Percentiles rank a stretch among this genome's conserved stretches.
These are phyloP conservation scores for Aspergillus japonicus DNA, from an alignment of 2,329 filamentous ascomycete species.

Conservation along the genomic window DNA sequence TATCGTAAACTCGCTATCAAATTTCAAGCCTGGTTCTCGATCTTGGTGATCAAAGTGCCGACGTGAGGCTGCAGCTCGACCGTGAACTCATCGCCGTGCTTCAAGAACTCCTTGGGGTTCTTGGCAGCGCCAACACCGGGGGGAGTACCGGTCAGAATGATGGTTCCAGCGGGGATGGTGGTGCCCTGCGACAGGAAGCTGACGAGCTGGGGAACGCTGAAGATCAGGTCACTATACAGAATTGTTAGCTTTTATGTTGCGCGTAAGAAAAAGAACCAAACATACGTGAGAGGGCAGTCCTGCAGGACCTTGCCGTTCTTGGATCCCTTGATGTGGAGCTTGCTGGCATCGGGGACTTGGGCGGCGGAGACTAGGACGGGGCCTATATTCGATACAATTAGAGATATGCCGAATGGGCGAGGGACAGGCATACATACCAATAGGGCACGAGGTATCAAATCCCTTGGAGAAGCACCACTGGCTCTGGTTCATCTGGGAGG, in stretches of 20 bases:
- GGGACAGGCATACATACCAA: conserved; percentile 35
- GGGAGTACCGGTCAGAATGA: conserved; percentile 47
- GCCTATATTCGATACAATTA: conserved; percentile 29
- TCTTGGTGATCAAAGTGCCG: conserved; percentile 50
- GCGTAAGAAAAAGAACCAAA: not conserved
- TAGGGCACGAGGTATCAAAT: conserved; percentile 57
- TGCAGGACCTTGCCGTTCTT: conserved; percentile 56
- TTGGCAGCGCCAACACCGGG: conserved; percentile 43
- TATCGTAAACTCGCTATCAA: not conserved
- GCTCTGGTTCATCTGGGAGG: conserved; percentile 54
- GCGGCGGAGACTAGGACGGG: conserved; percentile 50
- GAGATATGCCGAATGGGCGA: not conserved
- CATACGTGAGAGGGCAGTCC: conserved; percentile 45
- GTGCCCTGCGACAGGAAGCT: conserved; percentile 43
- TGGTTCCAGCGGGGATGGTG: conserved; percentile 43
- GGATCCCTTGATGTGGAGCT: conserved; percentile 35
- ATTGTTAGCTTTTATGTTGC: conserved; percentile 9
- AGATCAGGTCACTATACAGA: conserved; percentile 53
- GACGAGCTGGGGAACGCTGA: conserved; percentile 49
- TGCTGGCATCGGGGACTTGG: conserved; percentile 31
- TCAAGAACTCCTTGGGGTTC: conserved; percentile 45
- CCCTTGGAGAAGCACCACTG: conserved; percentile 62
- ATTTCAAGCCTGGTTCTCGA: conserved; percentile 31
- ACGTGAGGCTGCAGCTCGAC: conserved; percentile 52
- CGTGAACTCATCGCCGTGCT: conserved; percentile 48